Base-by-base conservation (phyloP, 2,329 filamentous ascomycete genomes). In the Cytospora piceicola region DNA sequence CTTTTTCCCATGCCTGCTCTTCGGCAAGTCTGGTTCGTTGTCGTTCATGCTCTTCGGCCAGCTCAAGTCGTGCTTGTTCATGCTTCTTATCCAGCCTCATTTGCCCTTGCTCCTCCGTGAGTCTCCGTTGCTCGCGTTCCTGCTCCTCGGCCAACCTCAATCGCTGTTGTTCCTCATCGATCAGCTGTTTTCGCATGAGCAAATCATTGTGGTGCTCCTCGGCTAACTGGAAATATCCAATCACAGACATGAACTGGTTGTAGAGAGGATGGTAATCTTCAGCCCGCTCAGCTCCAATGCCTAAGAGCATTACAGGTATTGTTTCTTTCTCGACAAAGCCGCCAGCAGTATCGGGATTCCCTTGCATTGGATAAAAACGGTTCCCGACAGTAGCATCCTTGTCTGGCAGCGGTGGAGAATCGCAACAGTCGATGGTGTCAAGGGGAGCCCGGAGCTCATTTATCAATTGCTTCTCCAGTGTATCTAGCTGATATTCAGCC, bases 161-260 rank as follows among this genome's bases (percentile, higher is more conserved):
- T 6, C 63, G 67, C 51, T 77, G 74, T 20, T 79, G 69, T 53
- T 80, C 72, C 53, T 78, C 73, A 51, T 81, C 69, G 24, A 79
- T 78, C 60, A 74, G 73, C 11, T 78, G 74, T 51, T 76, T 78
- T 42, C 77, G 76, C 62, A 77, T 74, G 14, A 75, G 64, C 4
- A 85, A 75, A 51, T 85, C 81, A 6, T 77, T 74, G 39, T 78
- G 73, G n/a, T 81, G 77, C 65, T 86, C 83, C 58, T 76, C 77
- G 17, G 81, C 80, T 34, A 82, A 76, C 54, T 80, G 77, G n/a
- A 82, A 73, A 22, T 84, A 79, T 1, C 77, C 79, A 12, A 82
- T 76, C 1, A 77, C 76, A 15, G 77, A 75, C 20, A 81, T 76
- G 7, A 85, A 75, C 22, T 78, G 73, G 14, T 74, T 69, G 68